These are phyloP conservation scores for Claviceps humidiphila DNA, from an alignment of 2,329 filamentous ascomycete genomes.

Conservation along the genomic window DNA sequence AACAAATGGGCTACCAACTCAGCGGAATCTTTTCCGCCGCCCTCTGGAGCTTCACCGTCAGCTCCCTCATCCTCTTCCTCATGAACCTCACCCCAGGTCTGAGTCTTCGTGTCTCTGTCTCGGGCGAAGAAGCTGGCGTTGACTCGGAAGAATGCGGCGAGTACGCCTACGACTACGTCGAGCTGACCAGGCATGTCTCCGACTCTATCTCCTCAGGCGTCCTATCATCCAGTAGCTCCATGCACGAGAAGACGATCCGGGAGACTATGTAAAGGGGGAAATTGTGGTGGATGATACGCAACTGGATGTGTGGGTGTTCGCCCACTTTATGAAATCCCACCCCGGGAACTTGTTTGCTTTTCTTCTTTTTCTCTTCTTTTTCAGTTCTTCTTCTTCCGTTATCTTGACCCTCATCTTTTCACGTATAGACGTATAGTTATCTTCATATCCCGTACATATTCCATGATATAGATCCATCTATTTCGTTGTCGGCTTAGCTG, in stretches of 20 bases:
- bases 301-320: no score
- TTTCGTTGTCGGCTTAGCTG: no score
- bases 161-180: constrained; percentile 75
- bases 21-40: constrained; percentile 53
- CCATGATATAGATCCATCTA: no score
- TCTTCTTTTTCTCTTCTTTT: neutral
- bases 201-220: constrained; percentile 16
- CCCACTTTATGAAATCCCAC: no score
- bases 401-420: neutral
- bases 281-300: no score
- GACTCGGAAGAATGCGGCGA: constrained; percentile 70
- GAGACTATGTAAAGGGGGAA: neutral
- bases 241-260: constrained; percentile 16
- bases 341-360: neutral
- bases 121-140: constrained; percentile 55
- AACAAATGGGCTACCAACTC: constrained; percentile 59
- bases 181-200: constrained; percentile 51
- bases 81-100: constrained; percentile 61
- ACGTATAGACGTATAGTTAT: no score
- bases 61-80: constrained; percentile 54
- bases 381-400: neutral
- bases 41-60: constrained; percentile 53
- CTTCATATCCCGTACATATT: no score
- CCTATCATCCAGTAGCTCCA: constrained; percentile 12
- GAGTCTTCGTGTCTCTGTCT: constrained; percentile 51